phyloP scores from a whole-genome alignment of 2,329 filamentous ascomycete genomes.

The Botrytis sinoallii region DNA sequence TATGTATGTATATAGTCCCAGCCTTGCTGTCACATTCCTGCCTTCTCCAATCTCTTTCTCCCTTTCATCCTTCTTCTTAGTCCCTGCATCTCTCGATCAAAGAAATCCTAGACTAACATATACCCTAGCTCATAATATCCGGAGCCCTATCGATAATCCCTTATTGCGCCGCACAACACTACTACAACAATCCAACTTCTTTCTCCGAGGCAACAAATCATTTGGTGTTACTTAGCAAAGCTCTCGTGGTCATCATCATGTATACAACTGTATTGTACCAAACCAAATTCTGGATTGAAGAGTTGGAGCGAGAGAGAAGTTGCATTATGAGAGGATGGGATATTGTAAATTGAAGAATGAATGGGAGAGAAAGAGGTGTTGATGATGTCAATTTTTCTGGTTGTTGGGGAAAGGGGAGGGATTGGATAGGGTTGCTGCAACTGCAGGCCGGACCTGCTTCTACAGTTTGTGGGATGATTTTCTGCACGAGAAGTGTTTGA shows the following conservation, averaged over 20 bases:
- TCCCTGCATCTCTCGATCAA: no score
- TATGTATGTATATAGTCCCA: background rate
- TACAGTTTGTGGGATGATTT: background rate
- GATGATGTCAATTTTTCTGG: background rate
- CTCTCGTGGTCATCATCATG: background rate
- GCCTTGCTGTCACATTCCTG: no score
- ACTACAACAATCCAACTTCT: background rate
- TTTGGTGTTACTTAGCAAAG: background rate
- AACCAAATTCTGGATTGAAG: background rate
- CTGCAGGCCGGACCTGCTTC: background rate
- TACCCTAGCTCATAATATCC: background rate
- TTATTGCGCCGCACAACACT: background rate
- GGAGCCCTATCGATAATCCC: background rate
- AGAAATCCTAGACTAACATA: background rate
- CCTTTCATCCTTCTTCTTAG: background rate
- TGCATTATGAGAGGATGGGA: background rate
- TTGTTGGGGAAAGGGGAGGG: no score
- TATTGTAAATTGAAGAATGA: background rate
- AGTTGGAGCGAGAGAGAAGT: background rate
- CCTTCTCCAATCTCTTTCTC: background rate
- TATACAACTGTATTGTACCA: background rate
- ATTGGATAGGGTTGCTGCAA: background rate
- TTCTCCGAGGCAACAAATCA: background rate
- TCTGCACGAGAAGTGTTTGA: accelerated
- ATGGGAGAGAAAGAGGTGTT: accelerated